Evolutionary conservation across 306 rosid genomes (phyloP).

Genomic region (cucumber (Cucumis sativus)): DNA sequence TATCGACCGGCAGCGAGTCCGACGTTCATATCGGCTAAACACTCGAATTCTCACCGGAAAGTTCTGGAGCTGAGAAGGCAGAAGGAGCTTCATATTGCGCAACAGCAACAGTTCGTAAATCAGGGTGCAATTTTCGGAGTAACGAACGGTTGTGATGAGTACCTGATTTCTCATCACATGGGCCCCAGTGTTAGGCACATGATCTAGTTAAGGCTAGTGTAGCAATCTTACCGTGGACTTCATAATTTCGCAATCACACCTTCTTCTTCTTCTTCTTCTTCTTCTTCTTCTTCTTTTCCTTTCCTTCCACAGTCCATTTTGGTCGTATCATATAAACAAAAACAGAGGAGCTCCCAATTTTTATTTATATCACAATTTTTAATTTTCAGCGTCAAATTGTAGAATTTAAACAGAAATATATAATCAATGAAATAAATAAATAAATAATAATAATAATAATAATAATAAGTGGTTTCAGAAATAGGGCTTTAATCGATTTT

Average conservation of each 20-base stretch:
- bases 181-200: constrained; percentile 59
- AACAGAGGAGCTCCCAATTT: neutral
- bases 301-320: neutral
- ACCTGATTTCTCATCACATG: constrained; percentile 36
- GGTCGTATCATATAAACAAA: neutral
- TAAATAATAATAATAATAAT: too few relatives aligned
- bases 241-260: neutral
- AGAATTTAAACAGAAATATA: neutral
- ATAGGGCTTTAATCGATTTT: too few relatives aligned
- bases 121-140: constrained; percentile 47
- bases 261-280: neutral
- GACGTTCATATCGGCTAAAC: constrained; percentile 40
- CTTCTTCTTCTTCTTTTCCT: neutral
- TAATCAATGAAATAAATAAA: too few relatives aligned
- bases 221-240: constrained; percentile 27
- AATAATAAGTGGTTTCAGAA: neutral
- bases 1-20: constrained; percentile 70
- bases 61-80: constrained; percentile 60
- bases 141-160: constrained; percentile 52
- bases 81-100: constrained; percentile 33
- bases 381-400: neutral
- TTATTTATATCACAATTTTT: neutral
- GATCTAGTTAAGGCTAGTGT: constrained; percentile 36
- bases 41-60: constrained; percentile 64
- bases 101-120: constrained; percentile 23